Evolutionary conservation across 2,329 filamentous ascomycete genomes (phyloP), one percentile per base, ranked within the genome.

Genomic region (Cryphonectria naterciae): DNA sequence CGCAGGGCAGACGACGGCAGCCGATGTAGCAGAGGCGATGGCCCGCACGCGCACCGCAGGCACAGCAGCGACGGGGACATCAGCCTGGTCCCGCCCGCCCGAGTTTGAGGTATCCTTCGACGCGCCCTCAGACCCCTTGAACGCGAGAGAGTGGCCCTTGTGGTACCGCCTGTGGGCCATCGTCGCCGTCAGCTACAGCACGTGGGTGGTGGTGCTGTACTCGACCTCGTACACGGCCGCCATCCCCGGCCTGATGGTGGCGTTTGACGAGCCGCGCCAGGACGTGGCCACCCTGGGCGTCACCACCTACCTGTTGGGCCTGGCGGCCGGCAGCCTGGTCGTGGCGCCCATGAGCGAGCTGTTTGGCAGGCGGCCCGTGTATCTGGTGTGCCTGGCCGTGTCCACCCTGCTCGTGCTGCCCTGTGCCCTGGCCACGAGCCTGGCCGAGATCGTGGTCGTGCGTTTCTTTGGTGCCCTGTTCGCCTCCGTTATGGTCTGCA

Each of bases 401-500:
- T 95, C 92, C 76, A 85, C 86, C 0, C 75, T 94, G 1, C 80
- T 95, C 46, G 85, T 93, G 5, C 84, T 95, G n/a, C 92, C 92
- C 0, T 88, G 88, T 74, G 92, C 88, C 2, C 77, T 94, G 49
- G 89, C 91, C 1, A 87, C 86, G 46, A 90, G 89, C 22, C 82
- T 94, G 0, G 82, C 83, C 1, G 86, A 88, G 56, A 86, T 95
- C 67, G 84, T 95, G 17, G 82, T 91, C 0, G 84, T 91, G 54
- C 84, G 93, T 8, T 94, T 93, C 77, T 88, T 95, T 73, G 91
- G 88, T 81, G 77, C 77, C 6, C 8, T 79, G 0, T 79, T 79
- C n/a, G 77, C 77, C 4, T 88, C 93, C 7, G 93, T 92, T 58
- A 92, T 97, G 88, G 90, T 97, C 37, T 89, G 90, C 17, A 97